Percentiles rank a stretch among this genome's conserved stretches.
Conservation (phyloP, 345 rosid species). For the Eucalyptus sideroxylon region DNA sequence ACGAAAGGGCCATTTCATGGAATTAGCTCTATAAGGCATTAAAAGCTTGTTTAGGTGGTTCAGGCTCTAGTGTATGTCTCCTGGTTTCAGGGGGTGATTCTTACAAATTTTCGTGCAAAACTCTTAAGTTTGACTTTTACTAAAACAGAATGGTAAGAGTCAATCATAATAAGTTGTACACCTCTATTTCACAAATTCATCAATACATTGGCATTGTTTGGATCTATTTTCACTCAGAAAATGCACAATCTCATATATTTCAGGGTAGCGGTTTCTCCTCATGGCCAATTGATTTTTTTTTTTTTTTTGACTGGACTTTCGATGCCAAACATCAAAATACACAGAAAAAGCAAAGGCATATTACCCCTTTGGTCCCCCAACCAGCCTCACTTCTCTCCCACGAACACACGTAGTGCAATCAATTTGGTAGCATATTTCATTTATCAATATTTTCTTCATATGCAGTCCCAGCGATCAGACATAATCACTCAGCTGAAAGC, state of each 20-base stretch:
- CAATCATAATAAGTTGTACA: not conserved
- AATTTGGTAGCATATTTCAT: not conserved
- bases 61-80: not conserved
- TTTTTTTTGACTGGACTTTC: not conserved
- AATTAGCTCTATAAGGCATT: not conserved
- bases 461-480: conserved; percentile 37
- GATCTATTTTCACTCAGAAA: not conserved
- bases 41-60: not conserved
- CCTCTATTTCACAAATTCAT: not conserved
- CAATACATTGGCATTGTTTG: not conserved
- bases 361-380: not conserved
- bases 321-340: not conserved
- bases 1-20: not conserved
- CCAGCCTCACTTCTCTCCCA: not conserved
- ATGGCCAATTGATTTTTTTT: not conserved
- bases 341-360: not conserved
- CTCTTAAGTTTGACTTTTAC: not conserved
- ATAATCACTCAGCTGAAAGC: conserved; percentile 26
- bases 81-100: not conserved
- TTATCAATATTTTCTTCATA: not conserved
- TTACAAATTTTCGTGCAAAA: not conserved
- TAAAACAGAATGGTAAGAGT: not conserved
- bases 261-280: not conserved
- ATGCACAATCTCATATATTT: not conserved
- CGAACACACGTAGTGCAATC: not conserved